Evolutionary conservation across 371 early-diverging fungal genomes (phyloP).

Genomic region (Circinella minor): DNA sequence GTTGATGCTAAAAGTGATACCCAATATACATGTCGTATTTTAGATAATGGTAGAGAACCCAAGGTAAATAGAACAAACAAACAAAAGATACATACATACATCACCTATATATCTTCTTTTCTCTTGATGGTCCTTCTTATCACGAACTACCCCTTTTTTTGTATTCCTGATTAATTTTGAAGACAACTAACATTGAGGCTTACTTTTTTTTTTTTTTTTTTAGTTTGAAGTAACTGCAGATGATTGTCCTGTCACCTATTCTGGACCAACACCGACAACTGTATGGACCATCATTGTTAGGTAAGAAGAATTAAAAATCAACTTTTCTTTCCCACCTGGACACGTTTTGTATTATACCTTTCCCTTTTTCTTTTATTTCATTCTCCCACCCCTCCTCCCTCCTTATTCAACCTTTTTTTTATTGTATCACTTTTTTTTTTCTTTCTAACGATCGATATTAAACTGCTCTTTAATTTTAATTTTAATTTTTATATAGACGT

Average conservation of each 20-base stretch:
- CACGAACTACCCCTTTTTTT: background rate
- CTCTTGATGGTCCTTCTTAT: too few species aligned
- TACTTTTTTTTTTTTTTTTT: background rate
- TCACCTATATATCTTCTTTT: background rate
- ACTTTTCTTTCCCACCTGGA: background rate
- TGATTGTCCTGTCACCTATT: slow-evolving; percentile 50
- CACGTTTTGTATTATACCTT: background rate
- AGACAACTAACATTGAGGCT: slow-evolving; percentile 13
- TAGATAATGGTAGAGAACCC: slow-evolving; percentile 85
- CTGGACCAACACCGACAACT: slow-evolving; percentile 58
- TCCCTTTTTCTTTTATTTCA: background rate
- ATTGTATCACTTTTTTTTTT: too few species aligned
- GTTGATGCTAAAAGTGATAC: slow-evolving; percentile 71
- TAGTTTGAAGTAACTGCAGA: slow-evolving; percentile 58
- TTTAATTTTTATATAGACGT: slow-evolving; percentile 24
- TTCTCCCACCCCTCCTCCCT: background rate
- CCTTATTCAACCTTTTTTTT: too few species aligned
- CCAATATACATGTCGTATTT: slow-evolving; percentile 79
- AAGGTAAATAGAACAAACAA: slow-evolving; percentile 25
- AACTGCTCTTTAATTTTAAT: background rate
- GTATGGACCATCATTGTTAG: slow-evolving; percentile 58
- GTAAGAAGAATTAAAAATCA: slow-evolving; percentile 14
- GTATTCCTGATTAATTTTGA: slow-evolving; percentile 4
- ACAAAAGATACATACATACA: too few species aligned
- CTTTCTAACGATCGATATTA: background rate